These are phyloP conservation scores for Phytophthora pisi DNA, from an alignment of 352 stramenopile genomes.

Conservation along the genomic window DNA sequence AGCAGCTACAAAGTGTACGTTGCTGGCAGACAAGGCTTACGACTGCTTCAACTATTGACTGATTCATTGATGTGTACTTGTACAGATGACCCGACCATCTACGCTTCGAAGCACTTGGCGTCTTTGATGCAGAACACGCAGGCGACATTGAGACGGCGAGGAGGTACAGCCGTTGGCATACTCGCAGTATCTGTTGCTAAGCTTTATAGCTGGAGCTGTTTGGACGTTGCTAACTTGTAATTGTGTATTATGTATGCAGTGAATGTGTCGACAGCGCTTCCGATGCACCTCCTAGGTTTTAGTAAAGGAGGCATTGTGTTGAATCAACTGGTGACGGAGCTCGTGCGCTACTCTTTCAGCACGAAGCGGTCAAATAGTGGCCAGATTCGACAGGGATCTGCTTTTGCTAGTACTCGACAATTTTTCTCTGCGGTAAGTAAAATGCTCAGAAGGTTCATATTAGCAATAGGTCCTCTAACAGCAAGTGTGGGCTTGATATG, in stretches of 20 bases:
- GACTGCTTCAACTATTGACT: background rate
- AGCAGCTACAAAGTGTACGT: constrained; percentile 50
- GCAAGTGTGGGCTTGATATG: background rate
- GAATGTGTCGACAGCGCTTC: constrained; percentile 49
- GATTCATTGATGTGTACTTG: background rate
- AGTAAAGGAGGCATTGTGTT: constrained; percentile 73
- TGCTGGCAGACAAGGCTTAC: background rate
- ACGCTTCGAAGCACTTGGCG: constrained; percentile 45
- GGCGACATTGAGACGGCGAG: constrained; percentile 25
- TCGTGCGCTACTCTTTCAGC: constrained; percentile 47
- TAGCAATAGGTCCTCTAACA: background rate
- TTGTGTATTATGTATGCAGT: constrained; percentile 20
- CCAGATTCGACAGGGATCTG: constrained; percentile 38
- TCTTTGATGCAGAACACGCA: constrained; percentile 49
- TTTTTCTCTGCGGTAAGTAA: constrained; percentile 44
- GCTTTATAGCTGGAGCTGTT: too few species aligned
- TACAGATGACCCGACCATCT: constrained; percentile 43
- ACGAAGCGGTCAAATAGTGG: constrained; percentile 43
- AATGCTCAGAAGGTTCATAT: background rate
- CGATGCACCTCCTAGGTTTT: constrained; percentile 69
- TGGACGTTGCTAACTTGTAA: background rate
- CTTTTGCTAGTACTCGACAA: constrained; percentile 40
- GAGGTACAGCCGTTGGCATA: constrained; percentile 21
- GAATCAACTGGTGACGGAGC: constrained; percentile 74
- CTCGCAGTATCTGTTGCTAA: background rate